Evolutionary conservation across 2,329 filamentous ascomycete species (phyloP).

Genomic region (Aaosphaeria arxii): DNA sequence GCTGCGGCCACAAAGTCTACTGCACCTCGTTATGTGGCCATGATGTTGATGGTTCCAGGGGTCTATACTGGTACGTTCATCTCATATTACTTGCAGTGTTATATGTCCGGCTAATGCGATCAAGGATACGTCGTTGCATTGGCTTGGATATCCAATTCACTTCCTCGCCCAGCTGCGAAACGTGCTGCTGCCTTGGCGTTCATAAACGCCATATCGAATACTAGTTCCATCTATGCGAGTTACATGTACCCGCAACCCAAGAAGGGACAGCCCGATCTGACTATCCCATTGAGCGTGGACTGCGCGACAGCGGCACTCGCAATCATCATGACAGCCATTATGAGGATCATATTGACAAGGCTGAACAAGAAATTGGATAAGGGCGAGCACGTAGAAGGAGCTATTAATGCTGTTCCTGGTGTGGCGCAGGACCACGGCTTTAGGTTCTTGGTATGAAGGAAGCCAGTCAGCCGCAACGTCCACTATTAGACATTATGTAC

Average conservation of each 20-base stretch:
- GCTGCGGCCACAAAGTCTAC: constrained; percentile 60
- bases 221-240: constrained; percentile 65
- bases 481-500: no score
- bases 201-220: constrained; percentile 72
- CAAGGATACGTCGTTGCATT: constrained; percentile 56
- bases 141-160: constrained; percentile 73
- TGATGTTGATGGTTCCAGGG: constrained; percentile 67
- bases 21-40: constrained; percentile 64
- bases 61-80: constrained; percentile 51
- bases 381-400: constrained; percentile 55
- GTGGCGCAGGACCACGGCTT: constrained; percentile 61
- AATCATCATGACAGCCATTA: constrained; percentile 59
- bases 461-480: no score
- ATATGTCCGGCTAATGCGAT: no score
- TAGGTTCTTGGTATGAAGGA: constrained; percentile 58
- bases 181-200: constrained; percentile 69
- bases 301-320: constrained; percentile 63
- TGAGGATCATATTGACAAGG: constrained; percentile 61
- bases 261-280: constrained; percentile 31
- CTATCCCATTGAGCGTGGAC: constrained; percentile 66
- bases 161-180: constrained; percentile 74
- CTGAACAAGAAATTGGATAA: constrained; percentile 69
- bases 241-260: constrained; percentile 62
- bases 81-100: no score
- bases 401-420: constrained; percentile 55